Percentiles rank a stretch among this genome's conserved stretches.
Evolutionary conservation across 2,329 filamentous ascomycete genomes (phyloP).

Genomic region (Colletotrichum limetticola): DNA sequence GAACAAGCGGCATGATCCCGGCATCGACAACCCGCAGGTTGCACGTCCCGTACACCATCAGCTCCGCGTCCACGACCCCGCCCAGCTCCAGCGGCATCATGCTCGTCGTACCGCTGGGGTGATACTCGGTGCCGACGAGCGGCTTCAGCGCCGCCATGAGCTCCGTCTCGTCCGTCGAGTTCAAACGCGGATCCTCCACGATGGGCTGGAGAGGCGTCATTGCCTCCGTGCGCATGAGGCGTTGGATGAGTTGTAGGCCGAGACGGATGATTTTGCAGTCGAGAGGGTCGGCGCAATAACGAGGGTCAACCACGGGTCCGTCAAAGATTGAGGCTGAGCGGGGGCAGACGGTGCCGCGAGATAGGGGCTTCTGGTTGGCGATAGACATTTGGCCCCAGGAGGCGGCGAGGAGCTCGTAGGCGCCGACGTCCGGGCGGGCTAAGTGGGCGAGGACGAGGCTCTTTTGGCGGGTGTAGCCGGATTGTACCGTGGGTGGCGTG

Average conservation of each 20-base stretch:
- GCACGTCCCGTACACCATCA: slow-evolving; percentile 60
- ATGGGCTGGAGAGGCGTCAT: slow-evolving; percentile 36
- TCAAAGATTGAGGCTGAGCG: slow-evolving; percentile 49
- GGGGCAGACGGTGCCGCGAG: slow-evolving; percentile 54
- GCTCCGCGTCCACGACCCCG: slow-evolving; percentile 54
- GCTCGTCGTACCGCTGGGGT: slow-evolving; percentile 56
- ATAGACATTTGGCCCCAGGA: slow-evolving; percentile 46
- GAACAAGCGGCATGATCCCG: slow-evolving; percentile 60
- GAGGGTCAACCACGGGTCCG: slow-evolving; percentile 52
- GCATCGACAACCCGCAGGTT: slow-evolving; percentile 61
- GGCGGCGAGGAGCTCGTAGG: slow-evolving; percentile 44
- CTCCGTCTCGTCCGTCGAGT: slow-evolving; percentile 37
- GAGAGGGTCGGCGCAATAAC: slow-evolving; percentile 55
- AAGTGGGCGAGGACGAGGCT: slow-evolving; percentile 39
- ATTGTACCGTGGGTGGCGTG: slow-evolving; percentile 46
- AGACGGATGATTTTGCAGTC: slow-evolving; percentile 46
- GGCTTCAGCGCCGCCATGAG: slow-evolving; percentile 45
- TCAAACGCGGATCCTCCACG: slow-evolving; percentile 36
- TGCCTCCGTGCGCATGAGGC: slow-evolving; percentile 41
- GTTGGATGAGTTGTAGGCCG: slow-evolving; percentile 40
- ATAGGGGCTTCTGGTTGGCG: slow-evolving; percentile 52
- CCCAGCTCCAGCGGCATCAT: slow-evolving; percentile 57
- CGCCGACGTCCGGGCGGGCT: slow-evolving; percentile 37
- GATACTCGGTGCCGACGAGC: slow-evolving; percentile 49
- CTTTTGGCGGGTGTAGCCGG: slow-evolving; percentile 50